Base-by-base conservation (phyloP, 2,329 filamentous ascomycete species). In the Talaromyces sp. region DNA sequence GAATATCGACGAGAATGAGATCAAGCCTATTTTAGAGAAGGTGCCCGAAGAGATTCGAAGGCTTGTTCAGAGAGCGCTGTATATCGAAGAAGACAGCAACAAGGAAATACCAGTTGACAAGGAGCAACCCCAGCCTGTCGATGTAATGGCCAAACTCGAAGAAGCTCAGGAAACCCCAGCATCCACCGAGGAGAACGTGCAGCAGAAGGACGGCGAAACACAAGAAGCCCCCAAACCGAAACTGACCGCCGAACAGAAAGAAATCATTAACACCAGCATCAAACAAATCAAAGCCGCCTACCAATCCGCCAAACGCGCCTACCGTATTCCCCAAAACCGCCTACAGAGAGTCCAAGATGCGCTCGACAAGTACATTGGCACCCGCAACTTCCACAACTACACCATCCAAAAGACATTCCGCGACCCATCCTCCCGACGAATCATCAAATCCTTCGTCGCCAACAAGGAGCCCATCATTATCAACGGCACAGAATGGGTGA, bases 301-400 rank as follows among this genome's bases (percentile, higher is more conserved):
- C 76, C 84, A 94, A 65, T 81, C 85, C 6, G 93, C 93, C 35
- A 96, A 96, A 80, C 89, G 91, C 54, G 85, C 88, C 1, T 98
- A 97, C 76, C 91, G 94, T 59, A 89, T 96, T 64, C 89, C 90
- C 0, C 80, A 86, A 0, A 80, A 82, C 22, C 92, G 95, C 9
- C 83, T 95, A 57, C 80, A 86, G 33, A 88, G 90, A 66, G 86
- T 99, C 1, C 92, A 96, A 76, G 84, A 87, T 39, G 88, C 89
- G 0, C 85, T 99, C 10, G 79, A 87, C 71, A 83, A 85, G 69
- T 99, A 95, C 78, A 79, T 90, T 10, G 95, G 95, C 68, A 97
- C 93, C 3, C 86, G 85, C 72, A 97, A 96, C 81, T 99, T 90
- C 83, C 93, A 97, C 85, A 99, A 99, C 84, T 99, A 96, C 83